Percentiles rank a stretch among this genome's conserved stretches.
These are phyloP conservation scores for Phallus indusiatus DNA, from an alignment of 768 basidiomycete genomes.

Conservation along the genomic window DNA sequence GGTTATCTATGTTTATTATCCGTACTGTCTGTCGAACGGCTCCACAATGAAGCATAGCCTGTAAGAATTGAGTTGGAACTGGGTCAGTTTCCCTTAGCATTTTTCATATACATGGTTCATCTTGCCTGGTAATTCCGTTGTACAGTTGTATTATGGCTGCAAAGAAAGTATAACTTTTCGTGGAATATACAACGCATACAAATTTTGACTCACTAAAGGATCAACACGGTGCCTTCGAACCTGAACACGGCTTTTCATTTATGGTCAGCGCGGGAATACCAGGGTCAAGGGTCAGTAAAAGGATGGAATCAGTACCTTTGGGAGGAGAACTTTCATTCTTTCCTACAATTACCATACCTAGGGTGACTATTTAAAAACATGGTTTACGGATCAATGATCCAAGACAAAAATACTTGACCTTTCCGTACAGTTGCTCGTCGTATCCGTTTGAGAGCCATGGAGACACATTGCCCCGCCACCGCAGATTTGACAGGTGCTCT, in stretches of 20 bases:
- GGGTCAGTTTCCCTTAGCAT: neutral
- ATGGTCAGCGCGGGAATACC: neutral
- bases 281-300: neutral
- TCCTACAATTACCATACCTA: slow-evolving; percentile 78
- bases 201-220: slow-evolving; percentile 62
- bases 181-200: neutral
- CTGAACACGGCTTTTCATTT: slow-evolving; percentile 50
- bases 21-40: slow-evolving; percentile 87
- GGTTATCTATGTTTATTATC: slow-evolving; percentile 85
- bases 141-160: slow-evolving; percentile 83
- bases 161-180: neutral
- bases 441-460: slow-evolving; percentile 85
- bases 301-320: slow-evolving; percentile 35
- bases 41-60: slow-evolving; percentile 93
- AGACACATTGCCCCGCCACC: slow-evolving; percentile 94
- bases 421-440: slow-evolving; percentile 75
- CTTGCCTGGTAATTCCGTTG: slow-evolving; percentile 88
- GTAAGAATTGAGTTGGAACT: neutral
- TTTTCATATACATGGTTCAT: neutral
- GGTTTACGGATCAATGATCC: neutral
- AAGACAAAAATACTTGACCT: slow-evolving; percentile 22
- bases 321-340: slow-evolving; percentile 65
- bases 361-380: neutral
- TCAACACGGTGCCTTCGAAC: slow-evolving; percentile 91
- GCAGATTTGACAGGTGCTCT: slow-evolving; percentile 76